Evolutionary conservation across 495 filamentous ascomycete species (phyloP).

Genomic region (Xylaria flabelliformis): DNA sequence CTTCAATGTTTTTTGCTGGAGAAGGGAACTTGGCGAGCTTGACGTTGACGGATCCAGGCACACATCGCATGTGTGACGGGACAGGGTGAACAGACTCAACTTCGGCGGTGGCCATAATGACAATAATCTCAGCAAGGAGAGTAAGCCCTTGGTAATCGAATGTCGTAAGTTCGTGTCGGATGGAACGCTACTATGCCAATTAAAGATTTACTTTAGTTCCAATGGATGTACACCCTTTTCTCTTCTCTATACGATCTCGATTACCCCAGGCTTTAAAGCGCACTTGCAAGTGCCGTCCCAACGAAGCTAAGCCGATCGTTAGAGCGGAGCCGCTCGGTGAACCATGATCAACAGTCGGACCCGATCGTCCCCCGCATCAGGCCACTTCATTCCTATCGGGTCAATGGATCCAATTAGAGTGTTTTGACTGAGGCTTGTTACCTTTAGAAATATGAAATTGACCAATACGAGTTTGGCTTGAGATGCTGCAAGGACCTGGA

Average conservation of each 20-base stretch:
- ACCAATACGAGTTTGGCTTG: background rate
- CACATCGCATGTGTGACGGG: slow-evolving; percentile 19
- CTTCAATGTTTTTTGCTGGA: background rate
- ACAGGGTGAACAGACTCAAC: slow-evolving; percentile 3
- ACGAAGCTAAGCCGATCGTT: slow-evolving; percentile 1
- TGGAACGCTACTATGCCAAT: slow-evolving; percentile 6
- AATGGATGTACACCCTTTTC: background rate
- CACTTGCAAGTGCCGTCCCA: background rate
- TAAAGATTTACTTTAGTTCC: background rate
- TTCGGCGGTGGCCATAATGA: slow-evolving; percentile 4
- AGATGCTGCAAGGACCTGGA: background rate
- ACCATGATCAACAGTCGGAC: slow-evolving; percentile 5
- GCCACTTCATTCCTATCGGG: background rate
- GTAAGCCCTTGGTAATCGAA: background rate
- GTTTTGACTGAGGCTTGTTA: background rate
- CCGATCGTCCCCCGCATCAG: slow-evolving; percentile 7
- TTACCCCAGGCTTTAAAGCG: background rate
- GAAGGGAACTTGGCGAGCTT: slow-evolving; percentile 12
- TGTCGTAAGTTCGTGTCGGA: slow-evolving; percentile 1
- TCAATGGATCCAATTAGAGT: background rate
- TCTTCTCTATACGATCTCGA: slow-evolving; percentile 1
- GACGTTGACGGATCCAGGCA: slow-evolving; percentile 8
- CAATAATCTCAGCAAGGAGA: background rate
- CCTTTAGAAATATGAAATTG: background rate
- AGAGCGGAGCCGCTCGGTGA: slow-evolving; percentile 15